phyloP scores from a whole-genome alignment of 352 stramenopile species.

The Hyaloperonospora brassicae region DNA sequence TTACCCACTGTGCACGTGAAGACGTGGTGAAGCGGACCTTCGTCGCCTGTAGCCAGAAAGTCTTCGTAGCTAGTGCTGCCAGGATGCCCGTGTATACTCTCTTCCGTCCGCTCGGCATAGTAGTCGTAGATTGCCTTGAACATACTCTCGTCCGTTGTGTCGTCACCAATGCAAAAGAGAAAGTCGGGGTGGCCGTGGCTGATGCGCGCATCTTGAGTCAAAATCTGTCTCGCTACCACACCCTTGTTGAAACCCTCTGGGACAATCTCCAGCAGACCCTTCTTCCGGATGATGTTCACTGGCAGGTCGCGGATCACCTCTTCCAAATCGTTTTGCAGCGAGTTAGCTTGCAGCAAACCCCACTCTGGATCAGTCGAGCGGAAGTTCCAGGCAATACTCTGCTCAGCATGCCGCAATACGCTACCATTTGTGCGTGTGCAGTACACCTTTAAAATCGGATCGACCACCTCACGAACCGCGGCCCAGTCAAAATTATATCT shows the following conservation, averaged over 20 bases:
- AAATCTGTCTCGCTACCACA: slow-evolving; percentile 92
- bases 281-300: slow-evolving; percentile 77
- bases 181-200: slow-evolving; percentile 89
- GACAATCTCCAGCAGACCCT: slow-evolving; percentile 93
- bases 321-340: slow-evolving; percentile 83
- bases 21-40: slow-evolving; percentile 69
- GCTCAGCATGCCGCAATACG: slow-evolving; percentile 88
- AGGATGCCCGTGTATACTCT: slow-evolving; percentile 58
- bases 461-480: slow-evolving; percentile 84
- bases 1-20: slow-evolving; percentile 91
- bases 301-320: slow-evolving; percentile 66
- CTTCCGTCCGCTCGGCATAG: slow-evolving; percentile 80
- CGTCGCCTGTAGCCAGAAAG: slow-evolving; percentile 22
- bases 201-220: slow-evolving; percentile 78
- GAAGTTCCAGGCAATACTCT: slow-evolving; percentile 96
- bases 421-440: slow-evolving; percentile 94
- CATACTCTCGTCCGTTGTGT: slow-evolving; percentile 97
- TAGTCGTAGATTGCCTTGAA: slow-evolving; percentile 91
- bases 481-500: slow-evolving; percentile 88
- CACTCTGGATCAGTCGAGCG: slow-evolving; percentile 96
- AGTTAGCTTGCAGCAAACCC: slow-evolving; percentile 92
- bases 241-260: slow-evolving; percentile 94
- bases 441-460: slow-evolving; percentile 93
- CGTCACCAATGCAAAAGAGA: slow-evolving; percentile 94
- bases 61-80: slow-evolving; percentile 15